These are phyloP conservation scores for Syzygium malaccense DNA, from an alignment of 441 rosid genomes.

Conservation along the genomic window DNA sequence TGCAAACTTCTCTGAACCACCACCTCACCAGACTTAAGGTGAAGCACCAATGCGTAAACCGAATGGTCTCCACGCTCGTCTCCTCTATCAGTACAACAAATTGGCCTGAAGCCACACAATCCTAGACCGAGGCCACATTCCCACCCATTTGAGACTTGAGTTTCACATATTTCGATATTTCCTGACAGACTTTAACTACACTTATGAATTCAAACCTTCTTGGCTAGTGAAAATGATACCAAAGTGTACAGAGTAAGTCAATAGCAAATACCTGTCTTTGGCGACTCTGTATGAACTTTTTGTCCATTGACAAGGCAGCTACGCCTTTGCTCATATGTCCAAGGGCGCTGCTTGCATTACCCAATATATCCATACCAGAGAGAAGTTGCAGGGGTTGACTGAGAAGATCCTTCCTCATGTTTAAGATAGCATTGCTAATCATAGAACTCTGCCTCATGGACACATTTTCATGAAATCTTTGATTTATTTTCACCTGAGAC, in stretches of 20 bases:
- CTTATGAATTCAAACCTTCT: not conserved
- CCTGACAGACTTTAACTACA: not conserved
- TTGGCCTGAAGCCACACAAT: not conserved
- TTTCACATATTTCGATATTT: not conserved
- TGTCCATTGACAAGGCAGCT: conserved; percentile 99
- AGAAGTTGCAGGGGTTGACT: conserved; percentile 98
- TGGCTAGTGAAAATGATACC: not conserved
- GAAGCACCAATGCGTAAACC: not conserved
- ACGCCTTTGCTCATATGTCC: conserved; percentile 99
- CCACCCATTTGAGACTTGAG: not conserved
- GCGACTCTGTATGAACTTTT: conserved; percentile 89
- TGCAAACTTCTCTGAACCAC: not conserved
- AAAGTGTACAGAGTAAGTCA: not conserved
- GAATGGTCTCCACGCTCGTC: not conserved
- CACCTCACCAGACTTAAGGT: not conserved
- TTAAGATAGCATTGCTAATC: conserved; percentile 75
- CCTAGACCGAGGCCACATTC: not conserved
- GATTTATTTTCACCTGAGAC: conserved; percentile 79
- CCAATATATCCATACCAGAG: conserved; percentile 95
- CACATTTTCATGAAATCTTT: conserved; percentile 71
- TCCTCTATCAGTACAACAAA: not conserved
- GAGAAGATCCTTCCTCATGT: conserved; percentile 83
- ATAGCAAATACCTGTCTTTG: conserved; percentile 76
- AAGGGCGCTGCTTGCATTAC: conserved; percentile 99
- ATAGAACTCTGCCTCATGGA: conserved; percentile 95